These are phyloP conservation scores for Hypoxylon sp. DNA, from an alignment of 2,329 filamentous ascomycete genomes.

Conservation along the genomic window DNA sequence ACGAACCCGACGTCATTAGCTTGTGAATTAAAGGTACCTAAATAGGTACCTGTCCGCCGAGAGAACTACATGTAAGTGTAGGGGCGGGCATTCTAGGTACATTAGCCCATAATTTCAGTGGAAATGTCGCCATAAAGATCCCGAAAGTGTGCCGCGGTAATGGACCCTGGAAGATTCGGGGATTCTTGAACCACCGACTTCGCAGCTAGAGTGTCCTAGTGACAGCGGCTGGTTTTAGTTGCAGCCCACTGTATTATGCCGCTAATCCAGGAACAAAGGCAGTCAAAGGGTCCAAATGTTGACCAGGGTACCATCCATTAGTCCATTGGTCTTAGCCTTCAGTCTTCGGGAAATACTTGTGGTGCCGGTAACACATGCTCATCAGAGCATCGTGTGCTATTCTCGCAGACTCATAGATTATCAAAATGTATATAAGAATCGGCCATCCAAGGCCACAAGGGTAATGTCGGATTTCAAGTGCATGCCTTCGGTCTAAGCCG, in stretches of 20 bases:
- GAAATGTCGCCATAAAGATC: constrained; percentile 10
- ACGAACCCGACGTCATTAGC: constrained; percentile 32
- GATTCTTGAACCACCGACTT: constrained; percentile 39
- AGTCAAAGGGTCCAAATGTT: background rate
- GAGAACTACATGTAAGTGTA: no score
- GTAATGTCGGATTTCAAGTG: background rate
- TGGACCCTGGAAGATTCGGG: constrained; percentile 30
- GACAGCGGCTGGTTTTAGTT: constrained; percentile 17
- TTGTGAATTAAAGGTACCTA: constrained; percentile 16
- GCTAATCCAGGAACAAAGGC: constrained; percentile 27
- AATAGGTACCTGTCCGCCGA: background rate
- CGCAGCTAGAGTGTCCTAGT: constrained; percentile 2
- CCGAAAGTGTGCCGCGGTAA: constrained; percentile 42
- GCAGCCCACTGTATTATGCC: constrained; percentile 18
- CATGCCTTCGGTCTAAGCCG: background rate
- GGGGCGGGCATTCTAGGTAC: constrained; percentile 9
- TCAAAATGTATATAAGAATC: constrained; percentile 9
- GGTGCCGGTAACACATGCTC: constrained; percentile 33
- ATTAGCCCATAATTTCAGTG: constrained; percentile 9
- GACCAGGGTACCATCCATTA: constrained; percentile 25
- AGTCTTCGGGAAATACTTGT: constrained; percentile 35
- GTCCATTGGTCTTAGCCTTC: constrained; percentile 36
- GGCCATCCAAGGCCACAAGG: background rate
- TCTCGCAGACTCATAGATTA: background rate
- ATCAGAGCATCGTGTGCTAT: constrained; percentile 28